Evolutionary conservation across 768 basidiomycete genomes (phyloP).

Genomic region (Panaeolus cyanescens): DNA sequence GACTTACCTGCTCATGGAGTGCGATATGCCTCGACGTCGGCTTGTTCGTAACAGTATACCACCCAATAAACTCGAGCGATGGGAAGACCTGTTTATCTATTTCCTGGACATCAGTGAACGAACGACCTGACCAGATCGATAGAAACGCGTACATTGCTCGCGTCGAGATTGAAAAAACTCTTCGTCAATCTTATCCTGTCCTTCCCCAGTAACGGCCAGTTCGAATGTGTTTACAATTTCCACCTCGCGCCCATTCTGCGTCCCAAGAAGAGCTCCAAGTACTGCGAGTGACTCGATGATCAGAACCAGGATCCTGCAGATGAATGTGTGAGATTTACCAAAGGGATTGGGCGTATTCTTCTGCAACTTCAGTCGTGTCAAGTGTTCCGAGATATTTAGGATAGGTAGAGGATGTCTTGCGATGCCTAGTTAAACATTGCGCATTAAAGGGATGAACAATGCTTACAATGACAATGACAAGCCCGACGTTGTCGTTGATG

Average conservation of each 20-base stretch:
- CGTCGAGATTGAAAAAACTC: conserved; percentile 80
- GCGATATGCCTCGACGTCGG: conserved; percentile 77
- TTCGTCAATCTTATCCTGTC: conserved; percentile 65
- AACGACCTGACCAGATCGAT: background rate
- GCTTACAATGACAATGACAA: conserved; percentile 75
- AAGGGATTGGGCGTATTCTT: conserved; percentile 61
- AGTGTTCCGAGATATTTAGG: conserved; percentile 95
- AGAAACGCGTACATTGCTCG: conserved; percentile 71
- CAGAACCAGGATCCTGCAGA: background rate
- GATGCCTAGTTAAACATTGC: conserved; percentile 16
- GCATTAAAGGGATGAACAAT: background rate
- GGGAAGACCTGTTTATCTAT: conserved; percentile 98
- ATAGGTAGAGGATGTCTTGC: conserved; percentile 93
- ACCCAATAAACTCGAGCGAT: conserved; percentile 94
- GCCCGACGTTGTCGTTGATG: conserved; percentile 71
- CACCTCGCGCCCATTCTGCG: conserved; percentile 91
- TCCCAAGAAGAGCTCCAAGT: conserved; percentile 90
- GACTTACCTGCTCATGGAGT: conserved; percentile 79
- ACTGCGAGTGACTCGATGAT: conserved; percentile 47
- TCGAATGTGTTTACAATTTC: conserved; percentile 99
- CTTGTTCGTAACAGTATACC: conserved; percentile 87
- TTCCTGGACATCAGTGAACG: conserved; percentile 3
- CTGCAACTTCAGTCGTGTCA: conserved; percentile 83
- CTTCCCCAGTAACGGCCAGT: conserved; percentile 63
- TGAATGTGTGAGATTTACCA: conserved; percentile 42